Conservation (phyloP, 352 stramenopile species). For the Globisporangium nodosum region DNA sequence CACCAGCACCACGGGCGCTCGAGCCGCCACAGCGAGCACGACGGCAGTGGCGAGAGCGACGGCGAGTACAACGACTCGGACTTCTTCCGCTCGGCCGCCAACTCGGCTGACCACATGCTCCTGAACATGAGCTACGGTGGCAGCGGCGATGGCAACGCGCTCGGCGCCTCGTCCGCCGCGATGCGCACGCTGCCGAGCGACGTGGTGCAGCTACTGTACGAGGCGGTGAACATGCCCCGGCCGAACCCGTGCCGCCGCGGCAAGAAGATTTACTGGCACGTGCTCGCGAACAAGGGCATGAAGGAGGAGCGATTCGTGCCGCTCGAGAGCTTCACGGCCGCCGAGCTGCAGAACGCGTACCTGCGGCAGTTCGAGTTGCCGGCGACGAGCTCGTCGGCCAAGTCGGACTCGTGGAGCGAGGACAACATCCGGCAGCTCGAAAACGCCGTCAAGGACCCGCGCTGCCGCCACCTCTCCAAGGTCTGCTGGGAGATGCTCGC, state of each 20-base stretch:
- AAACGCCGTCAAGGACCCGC: slow-evolving; percentile 62
- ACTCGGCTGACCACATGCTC: slow-evolving; percentile 14
- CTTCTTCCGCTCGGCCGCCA: slow-evolving; percentile 13
- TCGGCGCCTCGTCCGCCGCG: slow-evolving; percentile 17
- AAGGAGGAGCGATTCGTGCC: slow-evolving; percentile 54
- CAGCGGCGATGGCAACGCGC: background rate
- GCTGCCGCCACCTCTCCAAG: slow-evolving; percentile 67
- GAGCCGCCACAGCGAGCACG: slow-evolving; percentile 1
- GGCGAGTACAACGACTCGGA: slow-evolving; percentile 9
- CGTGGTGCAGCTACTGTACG: slow-evolving; percentile 57
- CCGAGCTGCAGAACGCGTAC: slow-evolving; percentile 69
- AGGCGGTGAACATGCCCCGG: slow-evolving; percentile 65
- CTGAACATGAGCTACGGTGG: slow-evolving; percentile 24
- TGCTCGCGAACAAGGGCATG: slow-evolving; percentile 63
- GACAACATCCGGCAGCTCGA: slow-evolving; percentile 68
- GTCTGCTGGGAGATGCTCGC: slow-evolving; percentile 78
- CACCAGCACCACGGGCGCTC: background rate
- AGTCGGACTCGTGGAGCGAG: slow-evolving; percentile 62
- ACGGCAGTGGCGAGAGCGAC: slow-evolving; percentile 15
- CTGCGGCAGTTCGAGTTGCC: slow-evolving; percentile 58
- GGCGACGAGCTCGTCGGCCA: slow-evolving; percentile 24
- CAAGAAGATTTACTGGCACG: slow-evolving; percentile 74
- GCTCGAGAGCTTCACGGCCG: slow-evolving; percentile 54
- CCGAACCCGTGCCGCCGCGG: slow-evolving; percentile 66
- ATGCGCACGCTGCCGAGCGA: slow-evolving; percentile 43